Percentiles rank a stretch among this genome's conserved stretches.
Evolutionary conservation across 495 filamentous ascomycete genomes (phyloP).

Genomic region (Penicillium dipodomyicola): DNA sequence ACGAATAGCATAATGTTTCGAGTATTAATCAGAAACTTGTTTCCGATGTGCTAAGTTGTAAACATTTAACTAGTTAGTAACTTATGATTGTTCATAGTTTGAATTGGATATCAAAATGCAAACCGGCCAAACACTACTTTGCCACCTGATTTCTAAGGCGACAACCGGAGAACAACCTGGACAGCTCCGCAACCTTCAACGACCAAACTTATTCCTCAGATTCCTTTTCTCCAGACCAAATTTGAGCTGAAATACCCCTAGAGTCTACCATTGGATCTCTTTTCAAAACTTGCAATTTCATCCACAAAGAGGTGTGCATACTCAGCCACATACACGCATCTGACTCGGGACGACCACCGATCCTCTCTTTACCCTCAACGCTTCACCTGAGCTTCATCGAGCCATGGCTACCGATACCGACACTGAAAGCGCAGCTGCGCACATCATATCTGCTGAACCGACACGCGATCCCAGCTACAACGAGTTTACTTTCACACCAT

Average conservation of each 20-base stretch:
- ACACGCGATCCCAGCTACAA: conserved; percentile 56
- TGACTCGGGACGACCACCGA: neutral
- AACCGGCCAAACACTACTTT: conserved; percentile 10
- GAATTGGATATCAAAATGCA: conserved; percentile 1
- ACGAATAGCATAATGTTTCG: neutral
- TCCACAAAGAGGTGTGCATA: neutral
- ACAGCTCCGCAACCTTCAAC: conserved; percentile 1
- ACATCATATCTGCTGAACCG: conserved; percentile 38
- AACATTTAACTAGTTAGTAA: too few relatives aligned
- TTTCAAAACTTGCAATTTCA: neutral
- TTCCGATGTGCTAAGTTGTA: neutral
- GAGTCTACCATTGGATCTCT: neutral
- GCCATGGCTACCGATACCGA: conserved; percentile 45
- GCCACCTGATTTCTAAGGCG: conserved; percentile 20
- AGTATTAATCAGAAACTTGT: neutral
- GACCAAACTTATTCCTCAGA: neutral
- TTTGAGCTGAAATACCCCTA: neutral
- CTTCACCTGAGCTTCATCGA: neutral
- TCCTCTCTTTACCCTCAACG: neutral
- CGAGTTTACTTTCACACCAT: conserved; percentile 69
- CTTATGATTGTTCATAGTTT: neutral
- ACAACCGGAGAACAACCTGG: conserved; percentile 1
- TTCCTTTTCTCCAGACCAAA: neutral
- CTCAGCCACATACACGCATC: neutral
- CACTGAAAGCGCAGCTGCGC: conserved; percentile 33